These are phyloP conservation scores for Colletotrichum gloeosporioides DNA, from an alignment of 2,329 filamentous ascomycete genomes.

Conservation along the genomic window DNA sequence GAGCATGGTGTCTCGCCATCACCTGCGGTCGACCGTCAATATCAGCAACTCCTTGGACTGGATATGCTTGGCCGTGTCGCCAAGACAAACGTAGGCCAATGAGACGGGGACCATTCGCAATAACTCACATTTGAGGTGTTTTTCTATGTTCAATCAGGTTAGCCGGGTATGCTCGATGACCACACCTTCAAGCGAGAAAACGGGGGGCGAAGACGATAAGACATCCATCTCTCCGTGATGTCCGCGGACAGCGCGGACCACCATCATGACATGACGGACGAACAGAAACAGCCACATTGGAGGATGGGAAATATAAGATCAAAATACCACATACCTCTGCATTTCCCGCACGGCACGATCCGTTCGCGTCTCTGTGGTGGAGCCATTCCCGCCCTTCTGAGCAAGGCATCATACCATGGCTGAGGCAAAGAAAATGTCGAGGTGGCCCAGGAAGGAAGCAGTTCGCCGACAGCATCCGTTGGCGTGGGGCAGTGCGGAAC, in stretches of 20 bases:
- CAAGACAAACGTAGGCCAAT: not conserved
- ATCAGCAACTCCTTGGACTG: not conserved
- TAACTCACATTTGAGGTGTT: slow-evolving; percentile 1
- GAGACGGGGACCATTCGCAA: not conserved
- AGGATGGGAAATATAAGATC: not conserved
- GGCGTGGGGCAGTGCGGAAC: not conserved
- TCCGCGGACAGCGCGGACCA: not conserved
- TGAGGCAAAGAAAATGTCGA: not conserved
- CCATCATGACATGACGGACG: not conserved
- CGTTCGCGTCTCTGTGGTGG: slow-evolving; percentile 2
- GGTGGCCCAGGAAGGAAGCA: not conserved
- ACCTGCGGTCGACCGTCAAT: not conserved
- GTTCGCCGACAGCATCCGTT: not conserved
- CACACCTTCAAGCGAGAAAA: not conserved
- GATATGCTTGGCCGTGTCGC: not conserved
- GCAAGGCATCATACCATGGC: not conserved
- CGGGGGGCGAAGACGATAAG: not conserved
- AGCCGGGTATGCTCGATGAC: not conserved
- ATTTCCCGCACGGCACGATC: not conserved
- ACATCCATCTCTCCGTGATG: not conserved
- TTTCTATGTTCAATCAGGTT: not conserved
- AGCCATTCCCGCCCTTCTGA: not conserved
- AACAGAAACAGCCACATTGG: not conserved
- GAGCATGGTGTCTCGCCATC: not conserved
- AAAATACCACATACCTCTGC: not conserved